Base-by-base conservation (phyloP, 169 alveolate genomes). In the Cryptosporidium andersoni region DNA sequence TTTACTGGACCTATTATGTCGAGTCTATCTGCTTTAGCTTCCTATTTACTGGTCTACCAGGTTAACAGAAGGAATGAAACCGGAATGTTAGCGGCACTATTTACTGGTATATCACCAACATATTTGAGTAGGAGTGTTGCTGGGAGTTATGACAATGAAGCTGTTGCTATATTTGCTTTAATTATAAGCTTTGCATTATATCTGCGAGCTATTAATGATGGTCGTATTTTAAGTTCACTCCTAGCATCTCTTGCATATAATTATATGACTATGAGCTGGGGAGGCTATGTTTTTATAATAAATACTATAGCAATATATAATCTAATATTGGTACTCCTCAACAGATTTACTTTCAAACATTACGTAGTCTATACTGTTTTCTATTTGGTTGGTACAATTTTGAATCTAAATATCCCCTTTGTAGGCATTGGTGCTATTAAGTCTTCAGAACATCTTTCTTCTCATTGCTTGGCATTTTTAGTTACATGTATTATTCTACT, bases 111-210 rank as follows among this genome's bases (percentile, higher is more conserved):
- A 12, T 97, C 97, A 2, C 99, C 99, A 16, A 93, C 99, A 34
- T 96, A 97, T 90, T 94, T 98, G 56, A 93, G 98, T 25, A 92
- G 99, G 67, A 92, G 98, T 49, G 94, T 92, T 6, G 97, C 98
- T n/a, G 99, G 99, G n/a, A 93, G 98, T 51, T 98, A 95, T 92
- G 99, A 98, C 92, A 97, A 98, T 91, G 99, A 98, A 91, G 98
- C 98, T 49, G 98, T 97, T 40, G 97, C 99, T 2, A 98, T 97
- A 64, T 96, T 95, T 88, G 98, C 99, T 8, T 91, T 98, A 82
- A 92, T 97, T 16, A 91, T 92, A 82, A 95, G 98, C 45, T 95
- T 97, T 90, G 96, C 95, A 82, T 91, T 93, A 42, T 97, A 96
- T 96, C 82, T 97, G 11, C 94, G 95, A 81, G 96, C 99, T 43